A percentile compares a stretch with the other conserved stretches of the same genome.
These are phyloP conservation scores for Gnaphalium uliginosum DNA, from an alignment of 129 eudicot species.

Conservation along the genomic window DNA sequence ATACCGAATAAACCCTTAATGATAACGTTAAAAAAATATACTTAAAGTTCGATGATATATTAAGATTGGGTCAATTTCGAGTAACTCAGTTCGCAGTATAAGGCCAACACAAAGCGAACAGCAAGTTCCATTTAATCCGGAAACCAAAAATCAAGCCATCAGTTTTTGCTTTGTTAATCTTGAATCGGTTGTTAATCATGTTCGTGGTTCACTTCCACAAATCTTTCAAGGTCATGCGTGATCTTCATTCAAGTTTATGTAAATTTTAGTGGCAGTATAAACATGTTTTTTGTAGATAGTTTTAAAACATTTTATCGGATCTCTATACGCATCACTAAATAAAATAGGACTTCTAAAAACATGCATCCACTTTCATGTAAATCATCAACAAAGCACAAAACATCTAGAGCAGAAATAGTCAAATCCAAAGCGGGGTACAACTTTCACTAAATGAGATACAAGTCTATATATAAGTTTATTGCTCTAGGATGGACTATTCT, in stretches of 20 bases:
- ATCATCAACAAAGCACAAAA: constrained; percentile 13
- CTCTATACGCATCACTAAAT: not conserved
- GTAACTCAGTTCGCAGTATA: too few relatives aligned
- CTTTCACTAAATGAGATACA: constrained; percentile 39
- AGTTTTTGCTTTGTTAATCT: not conserved
- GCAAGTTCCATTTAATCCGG: too few relatives aligned
- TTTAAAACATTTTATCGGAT: not conserved
- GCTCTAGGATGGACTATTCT: constrained; percentile 30
- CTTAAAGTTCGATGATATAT: too few relatives aligned
- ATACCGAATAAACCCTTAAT: not conserved
- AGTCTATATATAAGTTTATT: constrained; percentile 36
- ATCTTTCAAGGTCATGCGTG: not conserved
- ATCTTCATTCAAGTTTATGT: not conserved
- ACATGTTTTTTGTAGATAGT: not conserved
- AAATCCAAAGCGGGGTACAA: constrained; percentile 29
- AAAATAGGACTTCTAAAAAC: not conserved
- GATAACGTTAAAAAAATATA: too few relatives aligned
- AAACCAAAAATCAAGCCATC: too few relatives aligned
- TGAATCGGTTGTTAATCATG: too few relatives aligned
- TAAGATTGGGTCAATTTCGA: too few relatives aligned
- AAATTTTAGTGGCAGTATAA: not conserved
- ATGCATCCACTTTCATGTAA: constrained; percentile 25
- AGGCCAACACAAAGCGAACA: too few relatives aligned
- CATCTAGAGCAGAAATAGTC: constrained; percentile 26
- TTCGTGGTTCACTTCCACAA: too few relatives aligned